A percentile compares a stretch with the other conserved stretches of the same genome.
phyloP scores from a whole-genome alignment of 768 basidiomycete genomes.

The Trametes villosa region DNA sequence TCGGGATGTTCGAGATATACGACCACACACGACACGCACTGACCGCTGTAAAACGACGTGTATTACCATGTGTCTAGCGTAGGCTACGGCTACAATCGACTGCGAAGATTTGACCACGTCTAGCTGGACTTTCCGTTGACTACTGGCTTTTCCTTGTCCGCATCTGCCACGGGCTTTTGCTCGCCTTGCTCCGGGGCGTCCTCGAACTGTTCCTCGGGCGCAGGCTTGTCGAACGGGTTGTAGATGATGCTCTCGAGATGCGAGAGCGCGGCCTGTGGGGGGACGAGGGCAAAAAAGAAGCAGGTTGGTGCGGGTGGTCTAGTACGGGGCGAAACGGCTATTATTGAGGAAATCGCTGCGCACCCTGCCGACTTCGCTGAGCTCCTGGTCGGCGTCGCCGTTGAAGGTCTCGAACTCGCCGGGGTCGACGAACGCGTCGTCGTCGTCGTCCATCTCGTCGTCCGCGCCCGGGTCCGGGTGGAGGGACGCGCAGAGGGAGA shows the following conservation, averaged over 20 bases:
- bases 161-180: too few relatives aligned
- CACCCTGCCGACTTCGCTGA: slow-evolving; percentile 91
- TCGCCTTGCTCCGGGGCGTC: slow-evolving; percentile 19
- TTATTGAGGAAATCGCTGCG: slow-evolving; percentile 85
- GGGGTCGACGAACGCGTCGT: slow-evolving; percentile 61
- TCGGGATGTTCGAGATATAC: not conserved
- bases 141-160: not conserved
- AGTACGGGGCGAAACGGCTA: slow-evolving; percentile 85
- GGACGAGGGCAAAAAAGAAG: slow-evolving; percentile 28
- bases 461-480: slow-evolving; percentile 76
- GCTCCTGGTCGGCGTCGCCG: slow-evolving; percentile 68
- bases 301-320: slow-evolving; percentile 44
- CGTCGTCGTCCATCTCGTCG: slow-evolving; percentile 45
- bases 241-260: slow-evolving; percentile 84
- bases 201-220: slow-evolving; percentile 13
- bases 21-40: not conserved
- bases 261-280: slow-evolving; percentile 72
- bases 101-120: not conserved
- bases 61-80: slow-evolving; percentile 15
- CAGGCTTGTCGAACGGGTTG: slow-evolving; percentile 46
- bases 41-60: slow-evolving; percentile 2
- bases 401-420: slow-evolving; percentile 56
- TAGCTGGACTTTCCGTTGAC: not conserved
- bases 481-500: slow-evolving; percentile 82
- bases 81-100: slow-evolving; percentile 13